phyloP scores from a whole-genome alignment of 768 basidiomycete genomes.

The Lentinula sp. region DNA sequence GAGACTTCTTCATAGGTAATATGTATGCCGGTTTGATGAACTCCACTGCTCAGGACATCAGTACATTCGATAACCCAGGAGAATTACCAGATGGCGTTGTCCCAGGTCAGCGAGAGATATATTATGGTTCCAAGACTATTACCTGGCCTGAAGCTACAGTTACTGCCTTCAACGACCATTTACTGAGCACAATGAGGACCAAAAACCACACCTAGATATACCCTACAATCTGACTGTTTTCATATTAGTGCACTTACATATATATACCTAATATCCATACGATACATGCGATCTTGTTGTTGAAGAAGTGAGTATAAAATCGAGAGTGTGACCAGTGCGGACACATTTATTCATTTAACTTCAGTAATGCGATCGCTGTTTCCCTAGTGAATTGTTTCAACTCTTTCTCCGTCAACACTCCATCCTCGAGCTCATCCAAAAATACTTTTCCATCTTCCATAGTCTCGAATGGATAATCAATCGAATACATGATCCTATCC shows the following conservation, averaged over 20 bases:
- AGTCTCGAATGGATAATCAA: slow-evolving; percentile 26
- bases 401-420: not conserved
- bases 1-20: not conserved
- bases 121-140: not conserved
- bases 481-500: slow-evolving; percentile 34
- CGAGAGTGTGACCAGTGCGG: too few species aligned
- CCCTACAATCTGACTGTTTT: not conserved
- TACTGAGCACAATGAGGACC: not conserved
- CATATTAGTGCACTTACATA: not conserved
- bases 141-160: not conserved
- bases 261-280: too few species aligned
- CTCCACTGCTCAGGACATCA: not conserved
- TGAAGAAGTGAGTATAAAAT: too few species aligned
- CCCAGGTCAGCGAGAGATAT: not conserved
- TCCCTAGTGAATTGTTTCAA: not conserved
- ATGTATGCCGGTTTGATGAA: not conserved
- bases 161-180: not conserved
- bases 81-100: not conserved
- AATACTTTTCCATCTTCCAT: slow-evolving; percentile 7
- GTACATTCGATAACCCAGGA: not conserved
- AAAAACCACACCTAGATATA: not conserved
- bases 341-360: not conserved
- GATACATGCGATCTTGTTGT: too few species aligned
- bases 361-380: slow-evolving; percentile 1
- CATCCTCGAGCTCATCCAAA: slow-evolving; percentile 5